Conservation (phyloP, 352 stramenopile genomes). For the Phytopythium delawarense region DNA sequence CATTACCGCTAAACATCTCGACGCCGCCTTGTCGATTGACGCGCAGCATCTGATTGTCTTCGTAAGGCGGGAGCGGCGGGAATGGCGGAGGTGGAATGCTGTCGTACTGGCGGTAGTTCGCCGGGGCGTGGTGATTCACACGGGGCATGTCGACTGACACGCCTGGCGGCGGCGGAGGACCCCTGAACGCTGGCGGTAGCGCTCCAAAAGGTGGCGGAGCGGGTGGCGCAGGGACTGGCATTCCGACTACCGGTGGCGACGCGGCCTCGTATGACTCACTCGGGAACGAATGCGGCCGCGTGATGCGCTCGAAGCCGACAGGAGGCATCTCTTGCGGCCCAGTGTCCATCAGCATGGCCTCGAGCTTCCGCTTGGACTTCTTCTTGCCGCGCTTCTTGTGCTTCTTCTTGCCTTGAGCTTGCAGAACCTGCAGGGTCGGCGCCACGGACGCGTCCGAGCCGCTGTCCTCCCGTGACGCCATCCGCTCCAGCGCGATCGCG, state of each 20-base stretch:
- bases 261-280: not conserved
- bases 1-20: constrained; percentile 39
- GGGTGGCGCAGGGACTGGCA: not conserved
- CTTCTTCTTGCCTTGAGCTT: constrained; percentile 33
- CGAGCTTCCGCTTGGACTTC: constrained; percentile 68
- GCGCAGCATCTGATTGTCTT: constrained; percentile 64
- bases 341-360: constrained; percentile 35
- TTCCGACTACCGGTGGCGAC: not conserved
- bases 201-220: constrained; percentile 3
- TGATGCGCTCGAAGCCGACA: constrained; percentile 29
- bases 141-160: constrained; percentile 1
- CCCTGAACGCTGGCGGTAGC: constrained; percentile 2
- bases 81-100: not conserved
- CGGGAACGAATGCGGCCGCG: constrained; percentile 23
- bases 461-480: constrained; percentile 13
- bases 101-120: not conserved
- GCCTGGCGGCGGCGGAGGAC: constrained; percentile 5
- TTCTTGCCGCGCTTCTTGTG: constrained; percentile 79
- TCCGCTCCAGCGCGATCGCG: constrained; percentile 28
- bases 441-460: not conserved
- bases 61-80: constrained; percentile 18
- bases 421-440: not conserved
- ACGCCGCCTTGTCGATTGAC: constrained; percentile 63
- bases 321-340: constrained; percentile 5
- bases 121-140: not conserved